Evolutionary conservation across 345 rosid genomes (phyloP), one percentile per base, ranked within the genome.

Genomic region (Carallia pectinifolia): DNA sequence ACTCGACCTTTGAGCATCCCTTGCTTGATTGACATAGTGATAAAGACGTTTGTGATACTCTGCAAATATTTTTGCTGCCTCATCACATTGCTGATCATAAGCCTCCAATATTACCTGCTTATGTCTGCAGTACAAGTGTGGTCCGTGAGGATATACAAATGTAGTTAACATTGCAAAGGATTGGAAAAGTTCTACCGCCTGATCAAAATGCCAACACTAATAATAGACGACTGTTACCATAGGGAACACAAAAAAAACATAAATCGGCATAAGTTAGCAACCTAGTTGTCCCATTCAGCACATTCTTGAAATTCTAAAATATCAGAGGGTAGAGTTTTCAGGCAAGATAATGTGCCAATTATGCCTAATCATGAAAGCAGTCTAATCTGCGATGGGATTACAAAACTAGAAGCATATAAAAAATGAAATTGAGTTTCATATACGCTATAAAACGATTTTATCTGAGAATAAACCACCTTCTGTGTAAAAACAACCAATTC

Each of bases 21-120:
- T 89, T 50, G 97, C 97, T 88, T 90, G 99, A 78, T 79, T 86
- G 70, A 92, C 93, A 62, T 86, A 90, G 37, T 80, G 84, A 71
- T 77, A 81, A 70, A 94, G 84, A 71, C 90, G 92, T 66, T 85
- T 92, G 75, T 92, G 97, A 80, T 95, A 95, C 80, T 92, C 99
- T 1, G 85, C 87, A 83, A 92, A 92, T 78, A 95, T 88, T 78
- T 88, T 89, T 55, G 90, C 91, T 56, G 97, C 97, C 66, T 95
- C 97, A 58, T 92, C 97, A 62, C 97, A 89, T 69, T 95, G 99
- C 75, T 92, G 90, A 80, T 95, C 91, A 79, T 89, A 95, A 59
- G 97, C 86, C 77, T 92, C 99, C 81, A 92, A 69, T 87, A 84
- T 80, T 69, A 82, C 91, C 84, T 91, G 97, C 71, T 87, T 91